Evolutionary conservation across 805 yeast genomes (phyloP).

Genomic region (Candida nitratophila): DNA sequence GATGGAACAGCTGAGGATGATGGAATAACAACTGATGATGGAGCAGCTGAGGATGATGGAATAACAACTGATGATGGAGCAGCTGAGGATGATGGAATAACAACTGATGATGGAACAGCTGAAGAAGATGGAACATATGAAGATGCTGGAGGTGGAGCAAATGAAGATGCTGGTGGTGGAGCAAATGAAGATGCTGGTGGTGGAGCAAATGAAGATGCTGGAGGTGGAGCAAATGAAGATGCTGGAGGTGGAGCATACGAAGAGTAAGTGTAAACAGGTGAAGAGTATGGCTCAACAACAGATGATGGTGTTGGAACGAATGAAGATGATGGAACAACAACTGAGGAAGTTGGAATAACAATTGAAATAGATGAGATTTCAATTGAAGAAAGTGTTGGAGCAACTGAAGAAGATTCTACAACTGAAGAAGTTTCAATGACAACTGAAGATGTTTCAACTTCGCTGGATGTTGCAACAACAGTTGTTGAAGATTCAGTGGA

Average conservation of each 20-base stretch:
- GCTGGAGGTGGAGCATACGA: too few relatives aligned
- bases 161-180: background rate
- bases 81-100: background rate
- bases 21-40: conserved; percentile 2
- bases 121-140: background rate
- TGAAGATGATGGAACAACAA: background rate
- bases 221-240: background rate
- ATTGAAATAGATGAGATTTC: background rate
- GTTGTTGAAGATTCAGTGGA: background rate
- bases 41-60: background rate
- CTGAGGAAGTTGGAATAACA: background rate
- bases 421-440: background rate
- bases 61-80: conserved; percentile 2
- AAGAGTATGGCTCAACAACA: too few relatives aligned
- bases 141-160: background rate
- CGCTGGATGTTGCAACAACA: background rate
- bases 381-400: background rate
- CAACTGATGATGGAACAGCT: background rate
- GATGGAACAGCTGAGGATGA: background rate
- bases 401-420: background rate
- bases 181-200: too few relatives aligned
- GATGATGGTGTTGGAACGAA: background rate
- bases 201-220: background rate
- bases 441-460: background rate
- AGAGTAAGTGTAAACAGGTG: too few relatives aligned